Evolutionary conservation across 768 basidiomycete genomes (phyloP).

Genomic region (Termitomyces sp.): DNA sequence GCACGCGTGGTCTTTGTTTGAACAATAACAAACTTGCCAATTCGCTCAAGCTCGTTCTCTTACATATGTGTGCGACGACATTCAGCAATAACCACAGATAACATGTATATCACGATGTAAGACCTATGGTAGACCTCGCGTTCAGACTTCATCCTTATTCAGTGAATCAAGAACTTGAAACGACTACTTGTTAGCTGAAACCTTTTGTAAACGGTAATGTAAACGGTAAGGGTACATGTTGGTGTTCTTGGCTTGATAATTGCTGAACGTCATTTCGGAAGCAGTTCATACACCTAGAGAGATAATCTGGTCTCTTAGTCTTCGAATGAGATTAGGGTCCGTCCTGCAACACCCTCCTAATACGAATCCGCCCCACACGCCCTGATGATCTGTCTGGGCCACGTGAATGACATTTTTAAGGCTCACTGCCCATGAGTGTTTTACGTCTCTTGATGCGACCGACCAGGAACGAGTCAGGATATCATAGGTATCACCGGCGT

Average conservation of each 20-base stretch:
- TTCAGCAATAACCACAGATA: background rate
- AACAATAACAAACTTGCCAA: too few species aligned
- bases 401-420: slow-evolving; percentile 20
- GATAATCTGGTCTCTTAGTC: background rate
- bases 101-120: background rate
- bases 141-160: background rate
- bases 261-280: background rate
- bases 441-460: slow-evolving; percentile 10
- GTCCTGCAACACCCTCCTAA: slow-evolving; percentile 71
- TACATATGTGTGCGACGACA: too few species aligned
- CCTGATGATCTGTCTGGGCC: slow-evolving; percentile 7
- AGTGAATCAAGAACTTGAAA: background rate
- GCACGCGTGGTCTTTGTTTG: slow-evolving; percentile 10
- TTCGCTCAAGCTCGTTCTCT: background rate
- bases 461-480: slow-evolving; percentile 39
- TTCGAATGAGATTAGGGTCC: slow-evolving; percentile 44
- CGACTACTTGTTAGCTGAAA: background rate
- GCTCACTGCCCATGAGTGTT: slow-evolving; percentile 29
- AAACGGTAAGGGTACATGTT: too few species aligned
- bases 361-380: slow-evolving; percentile 45
- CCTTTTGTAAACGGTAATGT: background rate
- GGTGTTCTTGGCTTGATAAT: background rate
- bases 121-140: background rate
- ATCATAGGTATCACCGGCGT: slow-evolving; percentile 58
- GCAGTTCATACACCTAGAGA: background rate